Base-by-base conservation (phyloP, 139 green algal species). In the Chlorella sp. region DNA sequence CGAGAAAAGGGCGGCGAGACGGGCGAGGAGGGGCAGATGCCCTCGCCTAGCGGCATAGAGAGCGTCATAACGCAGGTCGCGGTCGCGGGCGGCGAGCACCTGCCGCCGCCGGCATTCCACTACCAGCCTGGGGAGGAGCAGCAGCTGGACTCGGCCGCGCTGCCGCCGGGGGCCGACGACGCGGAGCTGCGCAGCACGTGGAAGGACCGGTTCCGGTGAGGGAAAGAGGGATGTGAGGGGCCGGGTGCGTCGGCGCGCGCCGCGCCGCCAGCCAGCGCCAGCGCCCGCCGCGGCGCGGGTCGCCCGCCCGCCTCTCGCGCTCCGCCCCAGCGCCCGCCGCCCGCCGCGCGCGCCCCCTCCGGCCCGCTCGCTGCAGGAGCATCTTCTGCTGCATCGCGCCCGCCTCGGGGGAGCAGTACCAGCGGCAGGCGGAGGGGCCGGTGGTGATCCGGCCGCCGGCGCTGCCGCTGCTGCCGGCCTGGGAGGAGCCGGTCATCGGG, bases 351-450 rank as follows among this genome's bases (percentile, higher is more conserved):
- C 38, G 2, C 59, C 3, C 19, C 38, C n/a, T 2, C 5, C 25
- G 63, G 11, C n/a, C 38, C 29, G 40, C 59, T 67, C 36, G 5
- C n/a, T 19, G 58, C 77, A 83, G 77, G 48, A 74, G 48, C 67
- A 83, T 79, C 31, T 71, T 89, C 25, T 89, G 84, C 76, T 89
- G 84, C 60, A 56, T 89, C 40, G 77, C 75, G 11, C 82, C 84
- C 27, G 40, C 67, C 3, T 12, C 71, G 1, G 68, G 71, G 40
- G 84, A 87, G n/a, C 81, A 88, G 31, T 82, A 83, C 42, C 50
- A 67, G 65, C 65, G 76, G 63, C 61, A 80, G 27, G 74, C 88
- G 12, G 69, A 84, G 31, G 82, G 85, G 3, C 79, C 85, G 15
- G 79, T 86, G 9, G 76, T 87, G 11, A 79, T 88, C 21, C 59